Evolutionary conservation across 225 moss, liverwort and hornwort species (phyloP).

Genomic region (Sphagnum tenellum): DNA sequence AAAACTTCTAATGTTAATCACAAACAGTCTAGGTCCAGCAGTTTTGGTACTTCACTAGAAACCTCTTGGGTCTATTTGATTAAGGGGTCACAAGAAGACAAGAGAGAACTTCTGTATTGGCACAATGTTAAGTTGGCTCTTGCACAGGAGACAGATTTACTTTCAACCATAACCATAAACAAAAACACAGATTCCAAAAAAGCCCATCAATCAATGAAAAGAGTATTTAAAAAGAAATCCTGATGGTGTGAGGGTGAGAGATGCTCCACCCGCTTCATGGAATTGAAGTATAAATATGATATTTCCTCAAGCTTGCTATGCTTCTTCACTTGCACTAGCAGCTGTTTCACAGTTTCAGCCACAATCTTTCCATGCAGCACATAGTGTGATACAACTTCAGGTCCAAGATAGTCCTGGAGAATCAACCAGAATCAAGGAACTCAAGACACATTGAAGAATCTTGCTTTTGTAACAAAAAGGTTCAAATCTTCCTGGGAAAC

Average conservation of each 20-base stretch:
- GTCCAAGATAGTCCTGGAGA: constrained; percentile 85
- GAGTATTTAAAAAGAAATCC: background rate
- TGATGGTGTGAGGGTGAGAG: background rate
- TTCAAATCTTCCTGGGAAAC: no score
- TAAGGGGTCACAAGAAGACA: no score
- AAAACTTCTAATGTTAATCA: no score
- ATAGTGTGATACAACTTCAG: constrained; percentile 84
- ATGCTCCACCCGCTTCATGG: constrained; percentile 69
- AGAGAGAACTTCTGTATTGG: no score
- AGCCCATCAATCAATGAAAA: no score
- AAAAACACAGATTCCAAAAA: no score
- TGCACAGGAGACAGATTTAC: background rate
- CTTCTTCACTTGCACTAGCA: constrained; percentile 67
- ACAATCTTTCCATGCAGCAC: constrained; percentile 76
- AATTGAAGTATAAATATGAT: constrained; percentile 66
- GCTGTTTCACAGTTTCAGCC: constrained; percentile 83
- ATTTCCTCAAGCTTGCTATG: constrained; percentile 69
- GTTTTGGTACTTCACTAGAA: no score
- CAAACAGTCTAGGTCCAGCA: no score
- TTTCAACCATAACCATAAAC: background rate
- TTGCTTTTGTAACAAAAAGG: no score
- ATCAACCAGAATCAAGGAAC: constrained; percentile 6
- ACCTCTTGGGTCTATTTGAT: no score
- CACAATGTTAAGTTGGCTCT: no score
- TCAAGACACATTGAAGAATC: background rate